Evolutionary conservation across 345 rosid species (phyloP), one percentile per base, ranked within the genome.

Genomic region (Arabidopsis arenosa): DNA sequence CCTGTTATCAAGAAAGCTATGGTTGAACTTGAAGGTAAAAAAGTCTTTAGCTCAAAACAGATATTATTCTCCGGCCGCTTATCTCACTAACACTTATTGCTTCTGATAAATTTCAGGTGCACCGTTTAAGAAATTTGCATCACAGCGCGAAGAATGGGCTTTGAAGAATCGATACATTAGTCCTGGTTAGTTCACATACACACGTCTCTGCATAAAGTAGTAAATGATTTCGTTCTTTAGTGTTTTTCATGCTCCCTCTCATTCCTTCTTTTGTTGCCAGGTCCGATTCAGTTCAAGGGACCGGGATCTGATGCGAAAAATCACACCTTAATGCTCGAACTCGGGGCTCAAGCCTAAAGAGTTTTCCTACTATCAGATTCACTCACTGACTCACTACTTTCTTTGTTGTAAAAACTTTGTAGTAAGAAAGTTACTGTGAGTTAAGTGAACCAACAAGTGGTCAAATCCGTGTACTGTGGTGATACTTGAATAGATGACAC

Each of bases 1-100:
- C 98, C 97, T 53, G 98, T 95, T 81, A 92, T 95, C 79, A 95
- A 95, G 91, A 95, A 95, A 86, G 98, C 99, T 64, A 95, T 95
- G 96, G 98, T 95, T 76, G 99, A 95, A 75, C 98, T 95, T 51
- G 93, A 92, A 17, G 97, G 99, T 94, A 74, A 68, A 3, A 23
- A n/a, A 70, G 62, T 52, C 68, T 73, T 37, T 33, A 57, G 28
- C 15, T 52, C 35, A 36, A 41, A 55, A 53, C 35, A 1, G 21
- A 13, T 44, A 43, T 21, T 14, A n/a, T 3, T 72, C 17, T 48
- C n/a, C 4, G n/a, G 32, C 17, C 3, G 13, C 18, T 3, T 32
- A 54, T 21, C 4, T 28, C 35, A 36, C 4, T 41, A 28, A 21
- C 2, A 17, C 37, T 55, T 48, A 18, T 63, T 3, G 43, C 17